Base-by-base conservation (phyloP, 192 early-diverging fungal genomes). In the Coemansia sp. region DNA sequence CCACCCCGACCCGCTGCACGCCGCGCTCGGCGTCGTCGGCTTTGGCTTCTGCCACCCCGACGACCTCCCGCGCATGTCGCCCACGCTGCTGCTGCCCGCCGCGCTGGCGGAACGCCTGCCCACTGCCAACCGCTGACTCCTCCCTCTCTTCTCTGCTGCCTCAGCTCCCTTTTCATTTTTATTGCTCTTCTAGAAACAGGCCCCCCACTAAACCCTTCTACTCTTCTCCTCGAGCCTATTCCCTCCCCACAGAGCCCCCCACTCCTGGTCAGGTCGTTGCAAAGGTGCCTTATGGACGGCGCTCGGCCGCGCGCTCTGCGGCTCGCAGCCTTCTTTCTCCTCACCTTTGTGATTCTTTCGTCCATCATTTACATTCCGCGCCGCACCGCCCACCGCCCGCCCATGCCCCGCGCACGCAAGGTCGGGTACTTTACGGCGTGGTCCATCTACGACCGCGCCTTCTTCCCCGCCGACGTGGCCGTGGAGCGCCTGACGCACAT, bases 401-500 rank as follows among this genome's bases (percentile, higher is more conserved):
- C 29, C 8, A 71, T 66, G 59, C 32, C 49, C 23, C 43, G 40
- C 23, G 53, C 60, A 37, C 75, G 75, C 57, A 78, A 78, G 41
- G 55, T 81, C 18, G 79, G 67, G 3, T 81, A 81, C 58, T 81
- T 56, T 49, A 74, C 70, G 11, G 56, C 74, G 1, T 76, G 89
- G 89, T 81, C 77, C 7, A 88, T 89, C 30, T 91, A 91, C 56
- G 85, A 71, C 68, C 80, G 87, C 62, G 78, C 68, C 25, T 86
- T 81, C 58, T 76, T 75, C 49, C 85, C 86, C 6, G 51, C 73
- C 31, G 80, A 87, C 46, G 55, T 92, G 8, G 64, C 76, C 13
- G 71, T 55, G 33, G 84, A 89, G 51, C 82, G 84, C 37, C 64
- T 92, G 30, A 84, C 90, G n/a, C 88, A 92, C 51, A 51, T 92